Percentiles rank a stretch among this genome's conserved stretches.
These are phyloP conservation scores for Ogataea kodamae DNA, from an alignment of 805 yeast species.

Conservation along the genomic window DNA sequence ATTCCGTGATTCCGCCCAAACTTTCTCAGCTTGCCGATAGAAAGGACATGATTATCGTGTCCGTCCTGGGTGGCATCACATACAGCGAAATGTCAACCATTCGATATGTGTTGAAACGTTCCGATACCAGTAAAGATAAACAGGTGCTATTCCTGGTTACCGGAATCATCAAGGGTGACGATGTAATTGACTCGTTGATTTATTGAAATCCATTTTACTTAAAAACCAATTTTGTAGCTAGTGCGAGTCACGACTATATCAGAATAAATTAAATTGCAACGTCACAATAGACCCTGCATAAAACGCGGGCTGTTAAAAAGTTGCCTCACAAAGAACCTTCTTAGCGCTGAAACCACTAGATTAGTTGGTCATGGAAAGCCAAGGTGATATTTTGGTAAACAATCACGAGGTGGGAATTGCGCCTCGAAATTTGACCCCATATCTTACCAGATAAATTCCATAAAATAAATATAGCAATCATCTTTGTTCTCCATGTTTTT, in stretches of 20 bases:
- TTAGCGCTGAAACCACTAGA: too few relatives aligned
- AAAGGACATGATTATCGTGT: slow-evolving; percentile 40
- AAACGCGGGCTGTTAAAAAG: too few relatives aligned
- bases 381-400: too few relatives aligned
- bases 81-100: slow-evolving; percentile 78
- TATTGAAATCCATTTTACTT: too few relatives aligned
- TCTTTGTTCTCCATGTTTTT: slow-evolving; percentile 15
- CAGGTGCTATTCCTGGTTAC: slow-evolving; percentile 42
- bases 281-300: too few relatives aligned
- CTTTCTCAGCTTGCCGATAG: slow-evolving; percentile 18
- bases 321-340: too few relatives aligned
- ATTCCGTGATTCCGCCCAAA: slow-evolving; percentile 24
- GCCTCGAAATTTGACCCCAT: too few relatives aligned
- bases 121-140: slow-evolving; percentile 32
- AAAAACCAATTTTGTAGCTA: too few relatives aligned
- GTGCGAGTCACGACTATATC: too few relatives aligned
- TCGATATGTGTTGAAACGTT: slow-evolving; percentile 50
- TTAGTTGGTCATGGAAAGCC: too few relatives aligned
- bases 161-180: slow-evolving; percentile 39
- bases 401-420: too few relatives aligned
- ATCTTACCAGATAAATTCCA: slow-evolving; percentile 2
- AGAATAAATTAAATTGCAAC: too few relatives aligned
- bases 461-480: slow-evolving; percentile 7
- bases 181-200: slow-evolving; percentile 26
- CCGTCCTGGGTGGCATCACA: slow-evolving; percentile 81